phyloP scores from a whole-genome alignment of 2,329 filamentous ascomycete genomes.

The Phialemonium atrogriseum region DNA sequence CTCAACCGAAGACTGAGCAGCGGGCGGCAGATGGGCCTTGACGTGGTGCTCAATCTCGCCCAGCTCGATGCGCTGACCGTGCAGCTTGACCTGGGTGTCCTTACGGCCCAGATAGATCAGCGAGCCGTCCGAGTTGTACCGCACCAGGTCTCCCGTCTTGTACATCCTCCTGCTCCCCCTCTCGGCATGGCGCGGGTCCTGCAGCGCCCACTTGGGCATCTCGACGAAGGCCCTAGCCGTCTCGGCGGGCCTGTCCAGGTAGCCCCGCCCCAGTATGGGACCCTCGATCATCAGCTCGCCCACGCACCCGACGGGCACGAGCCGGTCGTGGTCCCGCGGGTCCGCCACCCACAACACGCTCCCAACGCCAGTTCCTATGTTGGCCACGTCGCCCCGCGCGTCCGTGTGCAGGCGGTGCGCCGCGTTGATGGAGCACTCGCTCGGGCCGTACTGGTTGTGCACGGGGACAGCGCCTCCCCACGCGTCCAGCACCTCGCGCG shows the following conservation, averaged over 20 bases:
- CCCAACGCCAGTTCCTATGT: conserved; percentile 39
- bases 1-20: conserved; percentile 36
- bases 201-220: conserved; percentile 38
- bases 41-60: conserved; percentile 41
- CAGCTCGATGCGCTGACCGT: conserved; percentile 55
- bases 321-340: conserved; percentile 34
- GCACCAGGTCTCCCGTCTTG: conserved; percentile 49
- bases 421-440: conserved; percentile 8
- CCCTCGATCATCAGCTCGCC: conserved; percentile 46
- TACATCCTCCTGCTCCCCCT: conserved; percentile 35
- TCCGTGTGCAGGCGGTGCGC: conserved; percentile 17
- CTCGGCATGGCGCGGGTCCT: conserved; percentile 22
- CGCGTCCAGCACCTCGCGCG: conserved; percentile 1
- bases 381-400: conserved; percentile 18
- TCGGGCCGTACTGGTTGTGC: conserved; percentile 6
- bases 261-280: conserved; percentile 52
- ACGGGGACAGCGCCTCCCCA: conserved; percentile 1
- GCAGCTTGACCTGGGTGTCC: conserved; percentile 59
- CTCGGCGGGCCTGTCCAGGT: conserved; percentile 47
- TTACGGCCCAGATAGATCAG: conserved; percentile 53
- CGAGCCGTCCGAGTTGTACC: conserved; percentile 39
- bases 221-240: conserved; percentile 49
- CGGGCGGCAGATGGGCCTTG: conserved; percentile 30
- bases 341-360: conserved; percentile 40
- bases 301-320: conserved; percentile 35